Percentiles rank a stretch among this genome's conserved stretches.
These are phyloP conservation scores for Suillus brevipes DNA, from an alignment of 768 basidiomycete species.

Conservation along the genomic window DNA sequence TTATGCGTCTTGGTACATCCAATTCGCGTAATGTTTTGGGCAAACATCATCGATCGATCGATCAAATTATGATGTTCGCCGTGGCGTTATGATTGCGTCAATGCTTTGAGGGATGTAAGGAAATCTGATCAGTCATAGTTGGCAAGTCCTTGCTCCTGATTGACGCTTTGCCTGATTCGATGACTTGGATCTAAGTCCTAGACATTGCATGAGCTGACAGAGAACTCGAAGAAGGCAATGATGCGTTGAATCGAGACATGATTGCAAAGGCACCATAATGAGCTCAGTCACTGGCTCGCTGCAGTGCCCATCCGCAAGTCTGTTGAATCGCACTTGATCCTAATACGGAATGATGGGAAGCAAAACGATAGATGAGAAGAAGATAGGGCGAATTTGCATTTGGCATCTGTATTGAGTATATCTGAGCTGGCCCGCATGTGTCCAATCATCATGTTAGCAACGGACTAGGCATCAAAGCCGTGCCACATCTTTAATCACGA, in stretches of 20 bases:
- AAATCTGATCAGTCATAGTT: slow-evolving; percentile 9
- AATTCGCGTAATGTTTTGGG: slow-evolving; percentile 2
- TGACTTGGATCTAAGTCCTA: slow-evolving; percentile 5
- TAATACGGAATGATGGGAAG: neutral
- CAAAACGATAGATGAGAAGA: neutral
- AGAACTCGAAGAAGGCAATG: slow-evolving; percentile 11
- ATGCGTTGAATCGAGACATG: neutral
- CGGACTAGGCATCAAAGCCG: neutral
- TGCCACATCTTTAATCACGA: neutral
- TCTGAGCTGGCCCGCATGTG: neutral
- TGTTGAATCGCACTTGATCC: neutral
- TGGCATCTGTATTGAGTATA: neutral
- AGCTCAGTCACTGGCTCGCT: slow-evolving; percentile 1
- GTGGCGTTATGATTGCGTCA: slow-evolving; percentile 11
- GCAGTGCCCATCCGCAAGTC: neutral
- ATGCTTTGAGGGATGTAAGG: slow-evolving; percentile 2
- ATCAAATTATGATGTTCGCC: slow-evolving; percentile 1
- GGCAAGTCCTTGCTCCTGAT: slow-evolving; percentile 2
- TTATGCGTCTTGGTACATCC: slow-evolving; percentile 2
- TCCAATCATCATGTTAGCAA: neutral
- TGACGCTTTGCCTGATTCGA: slow-evolving; percentile 2
- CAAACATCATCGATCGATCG: slow-evolving; percentile 4
- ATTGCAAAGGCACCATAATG: slow-evolving; percentile 1
- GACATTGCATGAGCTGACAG: slow-evolving; percentile 8
- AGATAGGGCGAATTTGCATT: neutral